Conservation (phyloP, 768 basidiomycete species). For the Leucosporidium scottii region DNA sequence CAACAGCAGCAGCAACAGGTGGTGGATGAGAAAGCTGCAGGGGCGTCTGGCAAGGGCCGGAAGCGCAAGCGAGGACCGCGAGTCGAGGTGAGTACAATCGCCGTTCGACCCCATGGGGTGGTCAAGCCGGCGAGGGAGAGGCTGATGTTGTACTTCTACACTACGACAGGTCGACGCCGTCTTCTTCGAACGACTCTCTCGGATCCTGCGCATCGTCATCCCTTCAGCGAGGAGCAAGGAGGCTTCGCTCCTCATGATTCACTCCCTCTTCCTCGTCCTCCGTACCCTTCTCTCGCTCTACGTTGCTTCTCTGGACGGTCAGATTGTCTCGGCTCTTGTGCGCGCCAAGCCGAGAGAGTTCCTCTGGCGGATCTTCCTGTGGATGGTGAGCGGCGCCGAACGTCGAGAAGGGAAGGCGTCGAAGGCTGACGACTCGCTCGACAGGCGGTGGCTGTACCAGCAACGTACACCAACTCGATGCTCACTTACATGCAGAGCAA, state of each 20-base stretch:
- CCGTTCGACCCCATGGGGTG: background rate
- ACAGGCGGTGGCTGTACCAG: slow-evolving; percentile 62
- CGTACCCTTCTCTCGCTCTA: slow-evolving; percentile 88
- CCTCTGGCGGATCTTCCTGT: slow-evolving; percentile 73
- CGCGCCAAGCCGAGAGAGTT: slow-evolving; percentile 73
- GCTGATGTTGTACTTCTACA: background rate
- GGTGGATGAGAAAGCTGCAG: background rate
- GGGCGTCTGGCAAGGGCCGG: background rate
- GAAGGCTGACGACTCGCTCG: slow-evolving; percentile 48
- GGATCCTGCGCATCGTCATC: slow-evolving; percentile 77
- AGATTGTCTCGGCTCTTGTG: slow-evolving; percentile 91
- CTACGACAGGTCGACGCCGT: slow-evolving; percentile 58
- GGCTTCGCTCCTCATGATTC: slow-evolving; percentile 75
- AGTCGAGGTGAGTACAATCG: background rate
- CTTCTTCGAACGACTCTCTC: slow-evolving; percentile 73
- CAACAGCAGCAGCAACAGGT: background rate
- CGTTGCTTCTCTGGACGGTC: slow-evolving; percentile 84
- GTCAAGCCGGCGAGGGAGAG: background rate
- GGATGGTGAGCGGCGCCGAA: slow-evolving; percentile 49
- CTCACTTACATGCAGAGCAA: slow-evolving; percentile 89
- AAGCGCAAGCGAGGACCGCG: background rate
- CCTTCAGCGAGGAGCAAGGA: slow-evolving; percentile 79
- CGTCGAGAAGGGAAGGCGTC: too few species aligned
- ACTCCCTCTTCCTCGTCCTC: slow-evolving; percentile 79
- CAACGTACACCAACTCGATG: slow-evolving; percentile 77